Evolutionary conservation across 2,329 filamentous ascomycete species (phyloP).

Genomic region (Chrysoporthe puriensis): DNA sequence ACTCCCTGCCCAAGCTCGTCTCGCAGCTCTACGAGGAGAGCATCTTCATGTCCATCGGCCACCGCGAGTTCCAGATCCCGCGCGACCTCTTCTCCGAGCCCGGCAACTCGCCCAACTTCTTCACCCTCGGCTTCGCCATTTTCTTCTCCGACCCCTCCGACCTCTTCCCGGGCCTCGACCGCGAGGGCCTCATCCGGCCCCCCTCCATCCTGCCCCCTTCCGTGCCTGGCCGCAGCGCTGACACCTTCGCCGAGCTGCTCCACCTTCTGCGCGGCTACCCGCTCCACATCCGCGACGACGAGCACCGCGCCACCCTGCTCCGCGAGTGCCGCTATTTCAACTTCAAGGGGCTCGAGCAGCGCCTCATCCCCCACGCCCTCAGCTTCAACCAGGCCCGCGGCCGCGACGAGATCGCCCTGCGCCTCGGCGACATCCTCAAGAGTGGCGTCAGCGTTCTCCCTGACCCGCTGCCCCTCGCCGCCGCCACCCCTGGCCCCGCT

Average conservation of each 20-base stretch:
- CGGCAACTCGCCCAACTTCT: conserved; percentile 94
- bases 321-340: conserved; percentile 92
- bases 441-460: conserved; percentile 72
- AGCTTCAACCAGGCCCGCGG: conserved; percentile 72
- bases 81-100: conserved; percentile 83
- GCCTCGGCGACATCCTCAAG: conserved; percentile 86
- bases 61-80: conserved; percentile 85
- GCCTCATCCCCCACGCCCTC: conserved; percentile 76
- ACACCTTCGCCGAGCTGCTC: conserved; percentile 81
- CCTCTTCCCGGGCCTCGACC: conserved; percentile 83
- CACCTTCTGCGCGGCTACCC: conserved; percentile 84
- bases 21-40: conserved; percentile 89
- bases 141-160: conserved; percentile 80
- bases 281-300: conserved; percentile 73
- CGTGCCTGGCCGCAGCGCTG: conserved; percentile 80
- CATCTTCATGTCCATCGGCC: conserved; percentile 90
- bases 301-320: conserved; percentile 76
- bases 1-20: conserved; percentile 83
- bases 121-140: conserved; percentile 84
- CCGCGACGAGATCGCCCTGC: conserved; percentile 75
- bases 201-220: conserved; percentile 83
- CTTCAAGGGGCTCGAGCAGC: conserved; percentile 88
- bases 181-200: conserved; percentile 78
- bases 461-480: conserved; percentile 45
- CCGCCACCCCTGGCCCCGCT: conserved; percentile 63